Evolutionary conservation across 2,329 filamentous ascomycete genomes (phyloP), one percentile per base, ranked within the genome.

Genomic region (Emydomyces testavorans): DNA sequence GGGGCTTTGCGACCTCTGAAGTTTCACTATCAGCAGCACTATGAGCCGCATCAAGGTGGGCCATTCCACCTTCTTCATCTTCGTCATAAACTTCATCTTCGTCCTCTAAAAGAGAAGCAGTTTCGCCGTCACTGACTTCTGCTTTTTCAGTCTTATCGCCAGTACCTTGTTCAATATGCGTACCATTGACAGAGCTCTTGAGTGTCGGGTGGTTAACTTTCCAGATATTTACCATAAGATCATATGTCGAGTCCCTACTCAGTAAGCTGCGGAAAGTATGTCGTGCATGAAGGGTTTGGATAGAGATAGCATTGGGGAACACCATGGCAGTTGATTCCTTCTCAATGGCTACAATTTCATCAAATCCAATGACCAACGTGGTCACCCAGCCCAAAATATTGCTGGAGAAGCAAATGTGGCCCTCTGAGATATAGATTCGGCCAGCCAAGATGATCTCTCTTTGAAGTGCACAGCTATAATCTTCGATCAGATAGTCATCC

Each of bases 381-480:
- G 92, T 98, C 18, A 93, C 85, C 92, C 92, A 98, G 46, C 92
- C 92, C 39, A 98, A 78, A 55, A 98, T 98, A 62, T 98, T 98
- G 71, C 92, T 96, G 60, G 89, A 95, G 67, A 98, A 98, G 71
- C 92, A 98, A 39, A 98, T 79, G 62, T 98, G 90, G 8, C 90
- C 89, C 68, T 98, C 92, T 0, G 92, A 96, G 35, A 98, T 86
- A 60, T 98, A 98, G 11, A 98, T 75, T 34, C 92, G 79, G 4
- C 92, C 92, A 56, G 95, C 92, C 5, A 94, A 80, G 29, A 98
- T 77, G 52, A 98, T 98, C 62, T 98, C 93, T 55, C 89, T 80
- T 65, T 98, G 92, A 50, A 98, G 66, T 3, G 92, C 92, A 63
- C 92, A 95, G 64, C 92, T 95, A 65, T 96, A 98, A 64, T 98